Conservation (phyloP, 108 stramenopile species). For the Pseudonitzschia multistriata region DNA sequence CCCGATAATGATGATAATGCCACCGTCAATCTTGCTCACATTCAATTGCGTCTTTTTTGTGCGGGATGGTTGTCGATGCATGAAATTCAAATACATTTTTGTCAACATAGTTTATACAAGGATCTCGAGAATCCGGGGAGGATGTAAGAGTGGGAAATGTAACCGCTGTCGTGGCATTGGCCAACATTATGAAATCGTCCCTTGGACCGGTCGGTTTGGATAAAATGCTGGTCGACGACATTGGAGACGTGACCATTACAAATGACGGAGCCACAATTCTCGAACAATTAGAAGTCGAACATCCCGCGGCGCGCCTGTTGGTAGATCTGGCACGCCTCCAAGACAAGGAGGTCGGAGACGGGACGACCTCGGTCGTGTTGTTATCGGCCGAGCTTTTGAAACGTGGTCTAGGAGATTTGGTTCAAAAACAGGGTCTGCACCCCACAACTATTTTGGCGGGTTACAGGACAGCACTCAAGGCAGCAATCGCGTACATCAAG, state of each 20-base stretch:
- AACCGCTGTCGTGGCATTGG: slow-evolving; percentile 97
- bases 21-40: neutral
- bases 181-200: slow-evolving; percentile 99
- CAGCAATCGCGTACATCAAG: slow-evolving; percentile 95
- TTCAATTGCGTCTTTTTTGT: neutral
- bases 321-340: slow-evolving; percentile 98
- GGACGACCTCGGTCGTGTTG: slow-evolving; percentile 98
- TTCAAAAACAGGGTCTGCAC: slow-evolving; percentile 89
- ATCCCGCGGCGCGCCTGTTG: slow-evolving; percentile 98
- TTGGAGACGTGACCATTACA: slow-evolving; percentile 99
- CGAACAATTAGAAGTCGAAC: slow-evolving; percentile 96
- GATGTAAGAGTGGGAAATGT: slow-evolving; percentile 95
- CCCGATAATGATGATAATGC: neutral
- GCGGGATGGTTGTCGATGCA: neutral
- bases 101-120: slow-evolving; percentile 71
- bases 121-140: slow-evolving; percentile 83
- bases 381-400: slow-evolving; percentile 95
- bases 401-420: slow-evolving; percentile 89
- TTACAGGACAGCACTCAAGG: slow-evolving; percentile 95
- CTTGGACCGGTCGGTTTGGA: slow-evolving; percentile 99
- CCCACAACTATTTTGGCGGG: slow-evolving; percentile 98
- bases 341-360: slow-evolving; percentile 99
- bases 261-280: slow-evolving; percentile 99
- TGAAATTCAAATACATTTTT: neutral
- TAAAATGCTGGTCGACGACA: slow-evolving; percentile 99